A percentile compares a stretch with the other conserved stretches of the same genome.
phyloP scores from a whole-genome alignment of 352 stramenopile genomes.

The Phytopythium ostracodes region DNA sequence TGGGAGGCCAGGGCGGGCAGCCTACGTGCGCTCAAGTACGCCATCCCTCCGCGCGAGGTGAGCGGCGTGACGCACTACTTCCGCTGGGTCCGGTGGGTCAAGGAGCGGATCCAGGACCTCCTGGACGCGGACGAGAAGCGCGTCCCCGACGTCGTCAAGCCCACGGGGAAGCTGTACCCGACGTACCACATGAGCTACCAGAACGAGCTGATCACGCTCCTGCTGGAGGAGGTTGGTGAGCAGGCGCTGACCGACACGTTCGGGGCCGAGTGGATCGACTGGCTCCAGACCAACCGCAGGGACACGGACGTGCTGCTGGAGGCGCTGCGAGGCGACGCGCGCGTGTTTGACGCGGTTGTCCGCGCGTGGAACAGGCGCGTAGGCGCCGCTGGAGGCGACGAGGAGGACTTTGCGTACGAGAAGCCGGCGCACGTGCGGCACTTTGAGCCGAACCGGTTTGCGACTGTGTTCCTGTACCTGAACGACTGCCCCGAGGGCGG shows the following conservation, averaged over 20 bases:
- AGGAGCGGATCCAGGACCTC: slow-evolving; percentile 54
- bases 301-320: slow-evolving; percentile 51
- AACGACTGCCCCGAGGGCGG: slow-evolving; percentile 91
- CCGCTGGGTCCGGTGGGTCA: slow-evolving; percentile 62
- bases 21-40: slow-evolving; percentile 39
- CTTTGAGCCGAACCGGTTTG: slow-evolving; percentile 90
- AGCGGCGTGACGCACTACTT: slow-evolving; percentile 65
- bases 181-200: slow-evolving; percentile 59
- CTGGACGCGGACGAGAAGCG: slow-evolving; percentile 25
- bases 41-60: slow-evolving; percentile 41
- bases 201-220: slow-evolving; percentile 38
- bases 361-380: slow-evolving; percentile 44
- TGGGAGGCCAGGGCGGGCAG: slow-evolving; percentile 44
- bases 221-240: slow-evolving; percentile 45
- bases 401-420: slow-evolving; percentile 36
- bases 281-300: slow-evolving; percentile 43
- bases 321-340: slow-evolving; percentile 21
- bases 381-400: slow-evolving; percentile 12
- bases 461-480: slow-evolving; percentile 94
- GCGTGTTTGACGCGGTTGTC: slow-evolving; percentile 43
- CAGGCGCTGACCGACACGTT: slow-evolving; percentile 32
- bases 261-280: slow-evolving; percentile 40
- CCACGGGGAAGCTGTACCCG: slow-evolving; percentile 42
- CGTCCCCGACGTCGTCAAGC: slow-evolving; percentile 31
- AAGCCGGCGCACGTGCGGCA: slow-evolving; percentile 43